phyloP scores from a whole-genome alignment of 345 rosid species.

The Hevea brasiliensis region DNA sequence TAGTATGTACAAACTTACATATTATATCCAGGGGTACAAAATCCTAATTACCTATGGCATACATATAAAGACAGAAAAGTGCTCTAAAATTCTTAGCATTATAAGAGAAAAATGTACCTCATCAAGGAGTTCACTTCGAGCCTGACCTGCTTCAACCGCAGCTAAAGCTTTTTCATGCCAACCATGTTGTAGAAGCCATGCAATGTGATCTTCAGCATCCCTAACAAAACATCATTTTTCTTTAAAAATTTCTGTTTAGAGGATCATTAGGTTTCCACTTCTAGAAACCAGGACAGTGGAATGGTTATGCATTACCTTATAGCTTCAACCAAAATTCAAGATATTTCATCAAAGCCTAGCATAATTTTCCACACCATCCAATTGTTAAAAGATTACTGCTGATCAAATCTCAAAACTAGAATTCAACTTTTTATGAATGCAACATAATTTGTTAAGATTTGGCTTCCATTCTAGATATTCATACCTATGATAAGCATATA shows the following conservation, averaged over 20 bases:
- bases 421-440: neutral
- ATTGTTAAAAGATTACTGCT: too few species aligned
- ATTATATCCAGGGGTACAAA: neutral
- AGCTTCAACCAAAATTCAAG: neutral
- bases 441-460: too few species aligned
- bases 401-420: neutral
- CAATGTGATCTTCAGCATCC: conserved; percentile 97
- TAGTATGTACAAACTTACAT: neutral
- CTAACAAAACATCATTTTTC: conserved; percentile 32
- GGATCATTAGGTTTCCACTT: neutral
- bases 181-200: conserved; percentile 99
- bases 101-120: conserved; percentile 58
- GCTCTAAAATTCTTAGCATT: neutral
- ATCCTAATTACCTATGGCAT: too few species aligned
- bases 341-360: neutral
- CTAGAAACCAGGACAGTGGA: neutral
- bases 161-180: conserved; percentile 97
- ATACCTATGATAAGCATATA: neutral
- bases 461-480: neutral
- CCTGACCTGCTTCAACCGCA: conserved; percentile 97
- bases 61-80: neutral
- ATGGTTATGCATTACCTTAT: neutral
- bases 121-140: conserved; percentile 87
- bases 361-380: neutral
- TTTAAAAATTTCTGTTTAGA: neutral